Base-by-base conservation (phyloP, 1,284 basidiomycete genomes). In the Mycena sp. region DNA sequence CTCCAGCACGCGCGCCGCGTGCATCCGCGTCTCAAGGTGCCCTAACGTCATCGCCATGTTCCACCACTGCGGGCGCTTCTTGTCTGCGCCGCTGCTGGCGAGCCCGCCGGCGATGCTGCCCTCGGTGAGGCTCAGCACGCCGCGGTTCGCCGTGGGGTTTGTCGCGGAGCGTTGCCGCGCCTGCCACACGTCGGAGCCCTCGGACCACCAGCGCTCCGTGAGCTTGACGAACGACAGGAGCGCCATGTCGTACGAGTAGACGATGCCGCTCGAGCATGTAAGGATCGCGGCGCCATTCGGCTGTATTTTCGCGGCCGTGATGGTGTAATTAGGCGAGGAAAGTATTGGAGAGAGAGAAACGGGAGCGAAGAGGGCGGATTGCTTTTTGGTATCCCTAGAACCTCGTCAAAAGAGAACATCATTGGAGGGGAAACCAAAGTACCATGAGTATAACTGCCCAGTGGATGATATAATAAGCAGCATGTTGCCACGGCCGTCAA, bases 151-250 rank as follows among this genome's bases (percentile, higher is more conserved):
- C n/a, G 78, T 75, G 22, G 81, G 77, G 63, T 75, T 80, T 65
- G 81, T 83, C 14, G 79, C 80, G 46, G 72, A 72, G 52, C 91
- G 87, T 70, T 90, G 88, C 4, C 91, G 87, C 41, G 90, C 88
- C 78, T 91, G 91, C 93, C 94, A 95, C n/a, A 86, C 86, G 74
- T 94, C 91, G 0, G 93, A 94, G 46, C 93, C 93, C 75, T 91
- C 88, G 0, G 90, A 84, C 91, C 93, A 96, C 93, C 94, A 95
- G 0, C 87, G 82, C 54, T 95, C 92, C 57, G 89, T 90, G 54
- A 97, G 82, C 75, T 91, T 91, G 50, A 89, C 86, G 91, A 94
- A 97, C 3, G 88, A 81, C 22, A 82, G 81, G 2, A 96, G 84
- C 3, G 84, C 80, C 1, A 86, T 69, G 76, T 97, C 95, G 79